Evolutionary conservation across 2,329 filamentous ascomycete genomes (phyloP).

Genomic region (Diaporthe aspalathi): DNA sequence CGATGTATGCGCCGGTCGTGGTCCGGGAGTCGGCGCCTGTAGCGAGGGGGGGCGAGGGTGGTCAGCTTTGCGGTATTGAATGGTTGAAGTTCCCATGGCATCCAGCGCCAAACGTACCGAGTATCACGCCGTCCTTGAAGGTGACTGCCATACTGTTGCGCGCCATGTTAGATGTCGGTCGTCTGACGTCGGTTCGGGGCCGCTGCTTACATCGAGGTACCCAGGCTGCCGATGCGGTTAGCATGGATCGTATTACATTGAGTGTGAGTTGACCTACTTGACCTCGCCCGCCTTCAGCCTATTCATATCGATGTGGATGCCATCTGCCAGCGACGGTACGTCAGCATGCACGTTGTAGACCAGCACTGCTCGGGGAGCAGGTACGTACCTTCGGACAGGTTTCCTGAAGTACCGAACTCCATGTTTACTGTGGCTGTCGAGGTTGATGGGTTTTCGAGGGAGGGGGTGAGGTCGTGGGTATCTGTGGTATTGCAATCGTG

Average conservation of each 20-base stretch:
- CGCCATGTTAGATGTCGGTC: constrained; percentile 45
- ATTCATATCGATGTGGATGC: constrained; percentile 99
- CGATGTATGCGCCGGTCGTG: constrained; percentile 97
- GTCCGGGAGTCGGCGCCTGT: constrained; percentile 93
- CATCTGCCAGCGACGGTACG: constrained; percentile 71
- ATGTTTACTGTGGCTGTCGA: constrained; percentile 54
- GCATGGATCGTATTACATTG: constrained; percentile 37
- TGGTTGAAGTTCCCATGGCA: too few species aligned
- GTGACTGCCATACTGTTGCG: constrained; percentile 91
- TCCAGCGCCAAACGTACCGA: constrained; percentile 66
- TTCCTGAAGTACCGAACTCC: constrained; percentile 73
- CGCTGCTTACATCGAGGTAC: constrained; percentile 86
- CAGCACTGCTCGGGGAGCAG: too few species aligned
- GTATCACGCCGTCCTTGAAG: constrained; percentile 97
- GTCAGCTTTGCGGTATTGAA: background rate
- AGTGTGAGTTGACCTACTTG: constrained; percentile 74
- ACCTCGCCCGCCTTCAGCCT: constrained; percentile 98
- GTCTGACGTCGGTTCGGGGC: constrained; percentile 41
- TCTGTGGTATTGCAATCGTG: background rate
- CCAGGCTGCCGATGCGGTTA: constrained; percentile 72
- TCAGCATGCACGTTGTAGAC: constrained; percentile 39
- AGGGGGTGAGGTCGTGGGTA: background rate
- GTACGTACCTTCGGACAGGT: constrained; percentile 74
- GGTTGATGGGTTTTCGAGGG: constrained; percentile 24
- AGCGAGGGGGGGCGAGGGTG: background rate